Evolutionary conservation across 805 yeast genomes (phyloP), one percentile per base, ranked within the genome.

Genomic region (Kuraishia piskuri): DNA sequence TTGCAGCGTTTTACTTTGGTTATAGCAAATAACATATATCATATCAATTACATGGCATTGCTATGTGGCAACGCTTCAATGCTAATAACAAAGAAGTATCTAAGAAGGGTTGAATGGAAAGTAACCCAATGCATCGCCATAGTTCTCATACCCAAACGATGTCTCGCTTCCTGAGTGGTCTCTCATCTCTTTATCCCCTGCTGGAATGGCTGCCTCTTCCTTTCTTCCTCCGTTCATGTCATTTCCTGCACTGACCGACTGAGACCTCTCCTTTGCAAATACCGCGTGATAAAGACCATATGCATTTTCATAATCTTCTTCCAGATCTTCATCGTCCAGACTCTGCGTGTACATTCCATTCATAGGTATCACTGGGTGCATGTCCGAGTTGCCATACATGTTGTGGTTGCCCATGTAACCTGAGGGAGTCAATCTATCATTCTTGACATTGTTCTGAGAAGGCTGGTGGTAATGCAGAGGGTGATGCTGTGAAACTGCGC

Each of bases 401-500:
- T 57, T 54, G 50, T 51, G 20, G 24, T 48, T n/a, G 47, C 36
- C 26, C 24, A 24, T 20, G 46, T 24, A 17, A 40, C 36, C 36
- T 24, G 37, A 22, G 10, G 50, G 9, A 53, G 24, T 37, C 53
- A 44, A 22, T 46, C 47, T 53, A 54, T 20, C 37, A 31, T 19
- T 53, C 9, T 25, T 25, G 10, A 25, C 31, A 10, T 31, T 14
- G 17, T 3, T n/a, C 40, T 31, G 40, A 3, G 48, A 5, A 22
- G 24, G 48, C 48, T 52, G 55, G 20, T 48, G 37, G 53, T 69
- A 68, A 56, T 79, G 82, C 48, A 77, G 63, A 0, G 83, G 83
- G 58, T 78, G 83, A 56, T 79, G 83, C 53, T 75, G 79, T 0
- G 82, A 76, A 1, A 77, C 82, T 0, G 83, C 83, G 50, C 60